Base-by-base conservation (phyloP, 2,329 filamentous ascomycete genomes). In the Magnaporthales sp. region DNA sequence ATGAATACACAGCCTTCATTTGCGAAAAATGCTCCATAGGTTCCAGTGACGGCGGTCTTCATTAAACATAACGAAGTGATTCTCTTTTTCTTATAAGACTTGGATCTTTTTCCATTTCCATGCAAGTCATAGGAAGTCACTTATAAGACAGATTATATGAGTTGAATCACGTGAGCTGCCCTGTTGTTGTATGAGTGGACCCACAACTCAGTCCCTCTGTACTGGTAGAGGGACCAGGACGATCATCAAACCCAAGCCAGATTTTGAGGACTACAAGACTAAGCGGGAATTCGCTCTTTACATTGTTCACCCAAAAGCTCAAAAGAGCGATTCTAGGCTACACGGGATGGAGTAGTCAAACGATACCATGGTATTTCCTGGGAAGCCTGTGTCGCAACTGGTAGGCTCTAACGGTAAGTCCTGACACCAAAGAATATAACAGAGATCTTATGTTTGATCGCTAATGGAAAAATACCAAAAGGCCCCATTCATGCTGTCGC, bases 401-500 rank as follows among this genome's bases (percentile, higher is more conserved):
- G 76, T 84, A 66, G 86, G 85, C 68, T 85, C 86, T 19, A 87
- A 84, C 74, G 85, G 86, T 86, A 72, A 72, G 77, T 77, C 3
- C 24, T 51, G 19, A 26, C 30, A 29, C 30, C 26, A 26, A 24
- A 7, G 27, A 32, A 38, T 30, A n/a, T 3, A 6, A 19, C 10
- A 27, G 22, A 1, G 24, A 13, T 15, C 19, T 3, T 5, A 19
- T 19, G 8, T 10, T 54, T 11, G n/a, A 30, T 38, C 6, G 27
- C n/a, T 38, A 11, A 24, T 22, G 2, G 2, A 4, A 32, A 30
- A 54, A 9, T n/a, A 54, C 64, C 46, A 56, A 30, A 72, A 91
- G 89, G 88, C 68, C 88, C 90, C 46, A 83, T 92, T 64, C 91
- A 92, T 75, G 86, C 90, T 63, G 81, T 92, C 66, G 81, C 86